A percentile compares a stretch with the other conserved stretches of the same genome.
Evolutionary conservation across 805 yeast genomes (phyloP).

Genomic region (Lachancea quebecensis): DNA sequence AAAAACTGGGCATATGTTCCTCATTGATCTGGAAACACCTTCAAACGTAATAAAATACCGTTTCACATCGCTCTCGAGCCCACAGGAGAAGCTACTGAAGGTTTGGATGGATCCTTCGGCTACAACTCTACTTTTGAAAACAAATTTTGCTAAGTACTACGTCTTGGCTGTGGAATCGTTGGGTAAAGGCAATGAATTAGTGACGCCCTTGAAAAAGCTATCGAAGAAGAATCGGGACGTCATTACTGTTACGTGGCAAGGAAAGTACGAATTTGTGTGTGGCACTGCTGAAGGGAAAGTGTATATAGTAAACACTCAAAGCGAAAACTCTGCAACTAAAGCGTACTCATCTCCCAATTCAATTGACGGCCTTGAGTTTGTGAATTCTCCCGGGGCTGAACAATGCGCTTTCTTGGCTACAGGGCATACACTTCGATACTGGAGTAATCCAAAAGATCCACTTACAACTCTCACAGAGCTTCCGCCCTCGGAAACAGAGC

Average conservation of each 20-base stretch:
- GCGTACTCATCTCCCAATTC: constrained; percentile 10
- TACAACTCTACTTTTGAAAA: constrained; percentile 20
- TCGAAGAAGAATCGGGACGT: constrained; percentile 22
- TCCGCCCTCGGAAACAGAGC: constrained; percentile 33
- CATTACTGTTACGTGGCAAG: constrained; percentile 18
- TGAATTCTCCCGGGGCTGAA: background rate
- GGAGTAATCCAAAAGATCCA: constrained; percentile 12
- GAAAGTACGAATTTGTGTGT: constrained; percentile 13
- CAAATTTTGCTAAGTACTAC: constrained; percentile 28
- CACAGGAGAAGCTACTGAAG: constrained; percentile 17
- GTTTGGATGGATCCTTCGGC: constrained; percentile 24
- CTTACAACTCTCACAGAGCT: constrained; percentile 18
- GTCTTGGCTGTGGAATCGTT: constrained; percentile 13
- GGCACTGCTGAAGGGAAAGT: constrained; percentile 22
- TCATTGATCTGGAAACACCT: constrained; percentile 64
- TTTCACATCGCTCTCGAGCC: constrained; percentile 24
- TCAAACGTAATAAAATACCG: constrained; percentile 44
- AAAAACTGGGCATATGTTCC: constrained; percentile 44
- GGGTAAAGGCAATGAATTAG: constrained; percentile 2
- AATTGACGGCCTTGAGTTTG: constrained; percentile 25
- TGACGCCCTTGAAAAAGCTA: constrained; percentile 14
- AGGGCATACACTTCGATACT: constrained; percentile 18
- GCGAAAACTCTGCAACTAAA: constrained; percentile 10
- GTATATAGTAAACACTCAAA: constrained; percentile 11
- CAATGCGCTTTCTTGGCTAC: constrained; percentile 17